phyloP scores from a whole-genome alignment of 305 asterid genomes.

The Stenogyne calaminthoides region DNA sequence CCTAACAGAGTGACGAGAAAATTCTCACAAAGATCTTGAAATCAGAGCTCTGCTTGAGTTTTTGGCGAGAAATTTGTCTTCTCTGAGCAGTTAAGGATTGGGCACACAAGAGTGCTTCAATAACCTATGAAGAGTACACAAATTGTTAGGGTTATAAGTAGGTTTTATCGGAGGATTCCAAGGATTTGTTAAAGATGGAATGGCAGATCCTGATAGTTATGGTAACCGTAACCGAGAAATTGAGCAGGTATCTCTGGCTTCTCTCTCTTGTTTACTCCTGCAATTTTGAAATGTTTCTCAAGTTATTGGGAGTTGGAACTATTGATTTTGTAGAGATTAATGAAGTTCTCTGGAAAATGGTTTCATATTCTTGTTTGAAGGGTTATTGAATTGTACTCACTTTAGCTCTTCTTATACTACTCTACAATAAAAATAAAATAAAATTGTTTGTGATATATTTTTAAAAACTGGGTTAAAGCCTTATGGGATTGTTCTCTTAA shows the following conservation, averaged over 20 bases:
- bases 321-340: neutral
- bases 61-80: neutral
- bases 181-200: slow-evolving; percentile 79
- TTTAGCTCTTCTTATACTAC: slow-evolving; percentile 4
- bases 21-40: slow-evolving; percentile 18
- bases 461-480: neutral
- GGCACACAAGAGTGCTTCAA: slow-evolving; percentile 38
- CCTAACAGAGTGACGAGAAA: neutral
- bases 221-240: slow-evolving; percentile 67
- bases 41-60: slow-evolving; percentile 28
- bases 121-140: slow-evolving; percentile 56
- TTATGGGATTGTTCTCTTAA: slow-evolving; percentile 26
- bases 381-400: slow-evolving; percentile 9
- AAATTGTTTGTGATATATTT: neutral
- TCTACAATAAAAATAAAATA: neutral
- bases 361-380: neutral
- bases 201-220: slow-evolving; percentile 79
- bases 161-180: slow-evolving; percentile 47
- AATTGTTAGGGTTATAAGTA: slow-evolving; percentile 41
- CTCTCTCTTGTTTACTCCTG: slow-evolving; percentile 10
- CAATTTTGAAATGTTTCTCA: neutral
- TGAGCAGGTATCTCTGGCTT: slow-evolving; percentile 57
- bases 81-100: slow-evolving; percentile 45
- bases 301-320: neutral
- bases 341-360: neutral